A percentile compares a stretch with the other conserved stretches of the same genome.
Evolutionary conservation across 805 yeast genomes (phyloP).

Genomic region (Zygoascus biomembranicola): DNA sequence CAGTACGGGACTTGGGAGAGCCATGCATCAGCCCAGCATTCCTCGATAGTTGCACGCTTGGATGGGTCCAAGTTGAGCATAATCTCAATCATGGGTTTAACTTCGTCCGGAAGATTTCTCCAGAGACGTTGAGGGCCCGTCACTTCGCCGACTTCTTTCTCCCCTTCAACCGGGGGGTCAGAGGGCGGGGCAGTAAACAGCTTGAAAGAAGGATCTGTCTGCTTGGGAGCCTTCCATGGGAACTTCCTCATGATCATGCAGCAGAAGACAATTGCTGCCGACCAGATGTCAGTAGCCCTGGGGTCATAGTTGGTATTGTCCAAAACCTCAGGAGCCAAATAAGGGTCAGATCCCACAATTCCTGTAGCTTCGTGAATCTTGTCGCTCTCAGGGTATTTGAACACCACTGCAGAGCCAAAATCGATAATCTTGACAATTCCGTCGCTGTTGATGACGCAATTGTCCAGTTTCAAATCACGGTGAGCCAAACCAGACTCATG

Average conservation of each 20-base stretch:
- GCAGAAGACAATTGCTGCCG: constrained; percentile 81
- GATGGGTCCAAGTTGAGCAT: constrained; percentile 65
- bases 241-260: constrained; percentile 88
- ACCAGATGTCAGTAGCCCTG: constrained; percentile 91
- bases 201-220: constrained; percentile 74
- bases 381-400: constrained; percentile 74
- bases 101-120: constrained; percentile 58
- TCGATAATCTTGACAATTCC: constrained; percentile 89
- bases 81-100: constrained; percentile 49
- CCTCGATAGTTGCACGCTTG: constrained; percentile 50
- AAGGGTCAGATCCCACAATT: constrained; percentile 83
- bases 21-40: constrained; percentile 53
- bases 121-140: constrained; percentile 63
- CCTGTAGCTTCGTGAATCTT: constrained; percentile 71
- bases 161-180: not conserved
- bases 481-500: constrained; percentile 85
- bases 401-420: constrained; percentile 90
- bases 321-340: constrained; percentile 86
- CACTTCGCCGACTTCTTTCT: constrained; percentile 14
- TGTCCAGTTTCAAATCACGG: constrained; percentile 84
- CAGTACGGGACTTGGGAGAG: constrained; percentile 58
- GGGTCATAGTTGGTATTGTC: constrained; percentile 81
- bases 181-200: constrained; percentile 35
- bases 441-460: constrained; percentile 73
- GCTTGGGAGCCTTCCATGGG: constrained; percentile 91